A percentile compares a stretch with the other conserved stretches of the same genome.
These are phyloP conservation scores for Candida methanosorbosa DNA, from an alignment of 805 yeast species.

Conservation along the genomic window DNA sequence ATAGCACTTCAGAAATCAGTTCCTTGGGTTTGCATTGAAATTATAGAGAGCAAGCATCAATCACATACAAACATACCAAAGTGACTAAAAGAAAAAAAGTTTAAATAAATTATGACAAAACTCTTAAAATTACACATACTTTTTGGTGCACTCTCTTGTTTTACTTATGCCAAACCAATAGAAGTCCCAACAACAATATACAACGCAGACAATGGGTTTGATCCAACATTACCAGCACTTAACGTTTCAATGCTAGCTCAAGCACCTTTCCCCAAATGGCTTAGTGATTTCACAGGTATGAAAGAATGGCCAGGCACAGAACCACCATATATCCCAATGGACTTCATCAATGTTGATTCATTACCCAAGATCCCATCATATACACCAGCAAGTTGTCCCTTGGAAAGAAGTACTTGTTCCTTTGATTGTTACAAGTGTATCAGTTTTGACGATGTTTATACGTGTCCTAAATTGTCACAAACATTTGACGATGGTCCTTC, in stretches of 20 bases:
- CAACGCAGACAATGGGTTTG: too few species aligned
- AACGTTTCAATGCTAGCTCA: constrained; percentile 18
- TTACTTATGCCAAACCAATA: too few species aligned
- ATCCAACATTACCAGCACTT: too few species aligned
- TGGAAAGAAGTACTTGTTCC: constrained; percentile 52
- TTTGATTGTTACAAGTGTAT: constrained; percentile 83
- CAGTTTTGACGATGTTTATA: constrained; percentile 62
- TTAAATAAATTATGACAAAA: too few species aligned
- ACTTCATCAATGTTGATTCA: constrained; percentile 48
- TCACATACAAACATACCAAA: too few species aligned
- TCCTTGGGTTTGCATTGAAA: too few species aligned
- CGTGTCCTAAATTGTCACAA: constrained; percentile 72
- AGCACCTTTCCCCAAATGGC: constrained; percentile 65
- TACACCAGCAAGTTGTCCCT: constrained; percentile 50
- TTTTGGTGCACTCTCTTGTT: too few species aligned
- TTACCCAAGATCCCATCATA: constrained; percentile 45
- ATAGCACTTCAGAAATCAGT: too few species aligned
- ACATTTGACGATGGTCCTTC: constrained; percentile 96
- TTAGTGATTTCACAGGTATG: constrained; percentile 64
- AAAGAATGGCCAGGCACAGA: constrained; percentile 75
- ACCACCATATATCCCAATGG: constrained; percentile 84
- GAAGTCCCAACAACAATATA: too few species aligned
- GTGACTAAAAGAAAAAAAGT: too few species aligned
- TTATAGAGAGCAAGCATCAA: too few species aligned
- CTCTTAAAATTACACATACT: too few species aligned